Conservation (phyloP, 345 rosid genomes). For the Aegle marmelos region DNA sequence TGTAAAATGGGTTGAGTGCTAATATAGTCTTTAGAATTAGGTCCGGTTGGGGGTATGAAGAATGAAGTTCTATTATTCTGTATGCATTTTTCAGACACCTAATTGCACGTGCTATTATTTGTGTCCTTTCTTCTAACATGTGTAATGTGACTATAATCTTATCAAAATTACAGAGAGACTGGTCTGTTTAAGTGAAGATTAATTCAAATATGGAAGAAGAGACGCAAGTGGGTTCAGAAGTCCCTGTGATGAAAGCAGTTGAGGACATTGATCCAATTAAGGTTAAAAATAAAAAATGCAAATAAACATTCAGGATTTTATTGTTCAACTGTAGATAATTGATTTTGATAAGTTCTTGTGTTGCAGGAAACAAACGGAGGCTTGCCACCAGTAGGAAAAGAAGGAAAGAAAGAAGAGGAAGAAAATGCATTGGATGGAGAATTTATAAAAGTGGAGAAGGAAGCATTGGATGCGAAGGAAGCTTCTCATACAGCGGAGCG, state of each 20-base stretch:
- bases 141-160: slow-evolving; percentile 11
- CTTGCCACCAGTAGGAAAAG: slow-evolving; percentile 36
- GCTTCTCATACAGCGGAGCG: slow-evolving; percentile 30
- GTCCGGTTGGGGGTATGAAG: background rate
- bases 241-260: slow-evolving; percentile 46
- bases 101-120: background rate
- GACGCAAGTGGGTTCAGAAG: slow-evolving; percentile 45
- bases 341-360: slow-evolving; percentile 13
- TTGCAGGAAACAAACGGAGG: slow-evolving; percentile 57
- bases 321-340: background rate
- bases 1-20: background rate
- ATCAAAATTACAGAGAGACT: slow-evolving; percentile 18
- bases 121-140: background rate
- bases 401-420: slow-evolving; percentile 71
- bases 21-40: background rate
- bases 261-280: slow-evolving; percentile 41
- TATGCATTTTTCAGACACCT: background rate
- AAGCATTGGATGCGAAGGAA: slow-evolving; percentile 62
- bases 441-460: slow-evolving; percentile 94
- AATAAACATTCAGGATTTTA: background rate
- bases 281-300: slow-evolving; percentile 28
- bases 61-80: background rate
- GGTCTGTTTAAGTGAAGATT: background rate
- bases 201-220: slow-evolving; percentile 56
- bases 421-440: slow-evolving; percentile 71